Conservation (phyloP, 2,329 filamentous ascomycete species). For the Cephalotrichum gorgonifer region DNA sequence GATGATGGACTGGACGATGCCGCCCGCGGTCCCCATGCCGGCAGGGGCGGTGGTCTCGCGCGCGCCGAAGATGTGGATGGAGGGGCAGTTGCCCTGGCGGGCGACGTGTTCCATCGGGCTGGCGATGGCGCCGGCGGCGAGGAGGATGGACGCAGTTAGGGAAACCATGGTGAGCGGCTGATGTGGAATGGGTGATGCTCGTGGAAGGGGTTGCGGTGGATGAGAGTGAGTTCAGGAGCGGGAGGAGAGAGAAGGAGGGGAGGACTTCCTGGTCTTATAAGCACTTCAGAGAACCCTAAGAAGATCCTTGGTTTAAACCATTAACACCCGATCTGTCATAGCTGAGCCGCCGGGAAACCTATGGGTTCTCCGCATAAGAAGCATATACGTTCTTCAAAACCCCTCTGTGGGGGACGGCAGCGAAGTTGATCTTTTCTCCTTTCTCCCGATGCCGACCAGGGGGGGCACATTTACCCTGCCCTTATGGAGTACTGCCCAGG, state of each 20-base stretch:
- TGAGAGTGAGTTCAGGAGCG: no score
- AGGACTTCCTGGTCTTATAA: no score
- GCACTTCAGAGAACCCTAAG: no score
- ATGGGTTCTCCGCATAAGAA: no score
- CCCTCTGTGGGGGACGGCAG: not conserved
- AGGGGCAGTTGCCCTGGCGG: slow-evolving; percentile 19
- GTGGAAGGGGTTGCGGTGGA: no score
- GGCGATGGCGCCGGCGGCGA: slow-evolving; percentile 11
- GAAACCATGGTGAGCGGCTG: slow-evolving; percentile 1
- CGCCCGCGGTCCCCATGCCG: slow-evolving; percentile 40
- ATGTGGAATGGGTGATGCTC: not conserved
- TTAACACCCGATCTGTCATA: no score
- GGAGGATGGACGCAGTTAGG: slow-evolving; percentile 6
- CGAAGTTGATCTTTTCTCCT: not conserved
- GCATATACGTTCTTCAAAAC: no score
- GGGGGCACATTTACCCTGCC: not conserved
- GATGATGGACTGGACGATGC: slow-evolving; percentile 38
- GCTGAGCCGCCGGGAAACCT: no score
- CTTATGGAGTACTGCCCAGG: not conserved
- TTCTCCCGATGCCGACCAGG: slow-evolving; percentile 1
- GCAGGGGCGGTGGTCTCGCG: slow-evolving; percentile 37
- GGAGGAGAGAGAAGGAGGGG: no score
- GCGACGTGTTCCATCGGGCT: slow-evolving; percentile 1
- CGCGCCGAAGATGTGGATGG: slow-evolving; percentile 34
- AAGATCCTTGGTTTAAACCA: no score